These are phyloP conservation scores for Microdochium bolleyi DNA, from an alignment of 2,329 filamentous ascomycete species.

Conservation along the genomic window DNA sequence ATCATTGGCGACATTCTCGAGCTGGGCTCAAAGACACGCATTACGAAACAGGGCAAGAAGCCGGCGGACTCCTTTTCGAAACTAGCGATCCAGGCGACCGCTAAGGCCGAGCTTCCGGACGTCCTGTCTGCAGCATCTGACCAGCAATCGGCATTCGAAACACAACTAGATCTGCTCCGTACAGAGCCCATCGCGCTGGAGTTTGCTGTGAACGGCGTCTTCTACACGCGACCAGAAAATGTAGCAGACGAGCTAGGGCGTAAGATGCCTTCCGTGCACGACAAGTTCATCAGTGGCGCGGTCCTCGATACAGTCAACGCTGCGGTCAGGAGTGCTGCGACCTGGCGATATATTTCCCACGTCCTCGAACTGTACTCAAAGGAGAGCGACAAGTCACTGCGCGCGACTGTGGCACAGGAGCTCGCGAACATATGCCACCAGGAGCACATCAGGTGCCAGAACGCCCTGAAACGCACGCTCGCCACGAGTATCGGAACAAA, in stretches of 20 bases:
- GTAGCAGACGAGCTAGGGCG: slow-evolving; percentile 36
- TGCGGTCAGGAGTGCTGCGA: slow-evolving; percentile 22
- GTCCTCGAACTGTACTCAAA: slow-evolving; percentile 25
- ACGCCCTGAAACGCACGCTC: slow-evolving; percentile 30
- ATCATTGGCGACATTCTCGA: slow-evolving; percentile 34
- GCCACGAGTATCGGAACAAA: slow-evolving; percentile 24
- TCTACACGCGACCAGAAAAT: slow-evolving; percentile 31
- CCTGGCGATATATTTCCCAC: slow-evolving; percentile 30
- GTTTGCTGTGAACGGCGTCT: slow-evolving; percentile 24
- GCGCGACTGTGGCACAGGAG: slow-evolving; percentile 32
- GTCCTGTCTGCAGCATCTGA: slow-evolving; percentile 21
- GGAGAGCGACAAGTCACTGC: slow-evolving; percentile 18
- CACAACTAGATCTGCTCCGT: slow-evolving; percentile 23
- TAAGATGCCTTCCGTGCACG: slow-evolving; percentile 23
- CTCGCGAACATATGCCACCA: slow-evolving; percentile 34
- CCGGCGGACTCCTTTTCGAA: slow-evolving; percentile 20
- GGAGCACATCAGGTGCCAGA: slow-evolving; percentile 30
- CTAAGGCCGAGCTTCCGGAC: slow-evolving; percentile 21
- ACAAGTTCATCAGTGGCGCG: slow-evolving; percentile 31
- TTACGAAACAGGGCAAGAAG: slow-evolving; percentile 18
- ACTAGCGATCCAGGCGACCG: slow-evolving; percentile 16
- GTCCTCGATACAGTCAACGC: slow-evolving; percentile 32
- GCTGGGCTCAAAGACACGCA: slow-evolving; percentile 20
- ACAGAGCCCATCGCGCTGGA: slow-evolving; percentile 22
- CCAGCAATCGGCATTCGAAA: slow-evolving; percentile 22